Base-by-base conservation (phyloP, 768 basidiomycete species). In the Leccinum arenicola region DNA sequence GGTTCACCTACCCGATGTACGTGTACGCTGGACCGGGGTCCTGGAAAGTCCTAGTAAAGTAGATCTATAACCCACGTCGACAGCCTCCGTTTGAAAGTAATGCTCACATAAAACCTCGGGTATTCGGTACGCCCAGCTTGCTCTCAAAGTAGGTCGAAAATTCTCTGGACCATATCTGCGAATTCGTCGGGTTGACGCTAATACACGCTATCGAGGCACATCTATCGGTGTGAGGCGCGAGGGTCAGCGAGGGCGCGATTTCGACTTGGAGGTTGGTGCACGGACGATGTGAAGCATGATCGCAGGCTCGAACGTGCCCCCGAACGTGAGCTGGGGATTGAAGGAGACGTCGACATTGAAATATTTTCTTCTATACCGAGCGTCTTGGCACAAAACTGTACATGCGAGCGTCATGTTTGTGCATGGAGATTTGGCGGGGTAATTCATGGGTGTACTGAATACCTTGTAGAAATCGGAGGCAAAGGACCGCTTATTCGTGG, bases 301-400 rank as follows among this genome's bases (percentile, higher is more conserved):
- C 4, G 87, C 85, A 19, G 88, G 88, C 15, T 88, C 86, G 54
- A 87, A 81, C 4, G 81, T 81, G 14, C 87, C 88, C 19, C 38
- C 38, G 38, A 40, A 40, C 17, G 15, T 40, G 38, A 40, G 9
- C 14, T 40, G 38, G 17, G 8, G 38, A 40, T 40, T 40, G 38
- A 40, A 40, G 17, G 38, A n/a, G 38, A 40, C 38, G 38, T 40
- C 38, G 38, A 40, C 8, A 40, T 40, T n/a, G 38, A 40, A 17
- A 38, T 17, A 8, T 38, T 38, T n/a, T 40, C 38, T 40, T 17
- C 38, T 40, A 9, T 40, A 9, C 8, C 63, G 60, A 89, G 69
- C 7, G 76, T 76, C 54, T 79, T 68, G 8, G 86, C 84, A 14
- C 79, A 74, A 59, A 84, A 71, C 87, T 87, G 48, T 9, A 40